A percentile compares a stretch with the other conserved stretches of the same genome.
These are phyloP conservation scores for Pichia insulana DNA, from an alignment of 805 yeast genomes.

Conservation along the genomic window DNA sequence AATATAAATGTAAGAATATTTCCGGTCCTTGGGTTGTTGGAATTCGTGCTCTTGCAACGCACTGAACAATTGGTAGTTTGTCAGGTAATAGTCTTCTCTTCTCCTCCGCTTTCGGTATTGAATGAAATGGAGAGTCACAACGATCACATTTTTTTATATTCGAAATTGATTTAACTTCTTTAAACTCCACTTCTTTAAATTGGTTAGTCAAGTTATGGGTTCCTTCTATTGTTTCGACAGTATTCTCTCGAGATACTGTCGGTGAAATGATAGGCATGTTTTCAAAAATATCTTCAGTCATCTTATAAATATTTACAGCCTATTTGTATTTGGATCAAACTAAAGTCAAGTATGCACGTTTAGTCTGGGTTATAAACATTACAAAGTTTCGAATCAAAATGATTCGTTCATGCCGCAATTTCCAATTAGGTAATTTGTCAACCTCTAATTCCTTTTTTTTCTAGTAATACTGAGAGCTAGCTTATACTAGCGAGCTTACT, in stretches of 20 bases:
- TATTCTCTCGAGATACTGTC: slow-evolving; percentile 14
- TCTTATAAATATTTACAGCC: no score
- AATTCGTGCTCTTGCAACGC: slow-evolving; percentile 90
- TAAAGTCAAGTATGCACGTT: no score
- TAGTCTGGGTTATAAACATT: neutral
- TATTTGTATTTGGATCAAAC: no score
- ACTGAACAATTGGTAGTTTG: slow-evolving; percentile 64
- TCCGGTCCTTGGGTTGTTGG: slow-evolving; percentile 96
- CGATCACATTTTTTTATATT: neutral
- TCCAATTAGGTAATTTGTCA: no score
- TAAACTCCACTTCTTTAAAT: neutral
- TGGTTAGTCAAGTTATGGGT: neutral
- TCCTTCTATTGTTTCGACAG: neutral
- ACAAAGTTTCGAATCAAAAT: no score
- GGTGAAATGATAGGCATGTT: slow-evolving; percentile 32
- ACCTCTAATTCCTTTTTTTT: no score
- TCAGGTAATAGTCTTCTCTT: slow-evolving; percentile 40
- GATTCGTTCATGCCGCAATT: no score
- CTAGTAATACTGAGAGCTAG: no score
- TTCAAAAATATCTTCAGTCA: slow-evolving; percentile 9
- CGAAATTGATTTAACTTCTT: neutral
- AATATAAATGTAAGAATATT: slow-evolving; percentile 81
- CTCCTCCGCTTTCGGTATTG: slow-evolving; percentile 11
- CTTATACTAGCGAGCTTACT: no score
- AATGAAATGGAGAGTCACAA: slow-evolving; percentile 3